A percentile compares a stretch with the other conserved stretches of the same genome.
Evolutionary conservation across 2,329 filamentous ascomycete species (phyloP).

Genomic region (Diplodia seriata): DNA sequence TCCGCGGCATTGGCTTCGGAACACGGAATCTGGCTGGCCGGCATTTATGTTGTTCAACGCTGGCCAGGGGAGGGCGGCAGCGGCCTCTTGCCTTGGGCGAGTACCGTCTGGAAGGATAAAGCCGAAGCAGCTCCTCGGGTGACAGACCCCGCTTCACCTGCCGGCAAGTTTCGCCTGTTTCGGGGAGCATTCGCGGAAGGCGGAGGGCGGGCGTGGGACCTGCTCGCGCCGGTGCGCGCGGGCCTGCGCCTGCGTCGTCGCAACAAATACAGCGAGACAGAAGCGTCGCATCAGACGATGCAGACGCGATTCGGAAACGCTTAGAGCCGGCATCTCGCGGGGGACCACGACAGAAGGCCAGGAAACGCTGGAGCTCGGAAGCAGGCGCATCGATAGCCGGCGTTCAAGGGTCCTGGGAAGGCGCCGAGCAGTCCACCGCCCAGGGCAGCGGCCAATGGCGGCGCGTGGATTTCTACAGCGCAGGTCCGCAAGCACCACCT

Average conservation of each 20-base stretch:
- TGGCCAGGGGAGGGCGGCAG: too few species aligned
- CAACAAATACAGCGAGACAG: not conserved
- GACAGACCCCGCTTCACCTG: slow-evolving; percentile 24
- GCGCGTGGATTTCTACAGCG: slow-evolving; percentile 12
- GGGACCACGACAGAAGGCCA: not conserved
- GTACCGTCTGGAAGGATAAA: slow-evolving; percentile 12
- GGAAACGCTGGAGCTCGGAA: not conserved
- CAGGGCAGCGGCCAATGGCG: slow-evolving; percentile 22
- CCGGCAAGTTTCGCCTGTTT: slow-evolving; percentile 28
- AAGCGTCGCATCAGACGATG: not conserved
- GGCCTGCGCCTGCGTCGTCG: not conserved
- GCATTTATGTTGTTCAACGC: not conserved
- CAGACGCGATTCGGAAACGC: not conserved
- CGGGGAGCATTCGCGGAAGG: slow-evolving; percentile 7
- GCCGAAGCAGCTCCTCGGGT: slow-evolving; percentile 21
- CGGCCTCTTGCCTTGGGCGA: slow-evolving; percentile 15
- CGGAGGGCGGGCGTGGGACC: not conserved
- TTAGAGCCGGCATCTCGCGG: not conserved
- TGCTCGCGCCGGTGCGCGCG: not conserved
- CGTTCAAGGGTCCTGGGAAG: slow-evolving; percentile 13
- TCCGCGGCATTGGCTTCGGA: not conserved
- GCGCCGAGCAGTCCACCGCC: slow-evolving; percentile 20
- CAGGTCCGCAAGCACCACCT: slow-evolving; percentile 32
- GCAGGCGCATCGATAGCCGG: not conserved
- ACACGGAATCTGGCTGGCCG: not conserved